A percentile compares a stretch with the other conserved stretches of the same genome.
Conservation (phyloP, 768 basidiomycete species). For the Tephrocybe sp. region DNA sequence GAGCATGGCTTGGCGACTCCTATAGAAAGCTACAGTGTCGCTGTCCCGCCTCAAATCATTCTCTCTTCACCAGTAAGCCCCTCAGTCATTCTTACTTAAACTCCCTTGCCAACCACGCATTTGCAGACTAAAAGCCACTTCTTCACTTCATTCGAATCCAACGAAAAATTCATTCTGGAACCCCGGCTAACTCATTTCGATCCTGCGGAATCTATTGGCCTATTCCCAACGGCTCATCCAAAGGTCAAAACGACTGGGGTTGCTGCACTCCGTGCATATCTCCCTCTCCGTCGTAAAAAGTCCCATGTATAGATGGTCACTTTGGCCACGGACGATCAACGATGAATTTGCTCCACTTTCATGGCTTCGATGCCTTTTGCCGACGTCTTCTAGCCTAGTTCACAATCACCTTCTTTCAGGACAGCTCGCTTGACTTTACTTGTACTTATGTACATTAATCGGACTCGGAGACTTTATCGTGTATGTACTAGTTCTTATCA, state of each 20-base stretch:
- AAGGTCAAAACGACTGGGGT: constrained; percentile 22
- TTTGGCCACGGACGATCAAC: no score
- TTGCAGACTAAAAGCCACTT: constrained; percentile 4
- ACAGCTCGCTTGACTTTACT: no score
- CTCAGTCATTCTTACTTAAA: background rate
- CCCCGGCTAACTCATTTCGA: constrained; percentile 19
- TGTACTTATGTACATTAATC: background rate
- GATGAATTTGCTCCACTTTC: no score
- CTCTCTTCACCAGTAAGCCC: constrained; percentile 9
- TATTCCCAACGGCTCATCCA: constrained; percentile 24
- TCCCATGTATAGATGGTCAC: background rate
- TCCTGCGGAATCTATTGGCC: constrained; percentile 26
- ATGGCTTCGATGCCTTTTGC: no score
- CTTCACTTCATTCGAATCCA: constrained; percentile 1
- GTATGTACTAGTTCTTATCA: background rate
- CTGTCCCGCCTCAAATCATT: background rate
- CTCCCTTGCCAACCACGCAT: background rate
- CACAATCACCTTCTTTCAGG: no score
- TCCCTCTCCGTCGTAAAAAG: constrained; percentile 20
- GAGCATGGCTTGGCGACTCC: constrained; percentile 16
- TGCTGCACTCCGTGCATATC: constrained; percentile 24
- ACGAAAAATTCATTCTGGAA: constrained; percentile 21
- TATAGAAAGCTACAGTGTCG: background rate
- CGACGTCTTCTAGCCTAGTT: no score
- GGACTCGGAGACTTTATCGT: background rate